Conservation (phyloP, 768 basidiomycete species). For the Termitomyces heimii region DNA sequence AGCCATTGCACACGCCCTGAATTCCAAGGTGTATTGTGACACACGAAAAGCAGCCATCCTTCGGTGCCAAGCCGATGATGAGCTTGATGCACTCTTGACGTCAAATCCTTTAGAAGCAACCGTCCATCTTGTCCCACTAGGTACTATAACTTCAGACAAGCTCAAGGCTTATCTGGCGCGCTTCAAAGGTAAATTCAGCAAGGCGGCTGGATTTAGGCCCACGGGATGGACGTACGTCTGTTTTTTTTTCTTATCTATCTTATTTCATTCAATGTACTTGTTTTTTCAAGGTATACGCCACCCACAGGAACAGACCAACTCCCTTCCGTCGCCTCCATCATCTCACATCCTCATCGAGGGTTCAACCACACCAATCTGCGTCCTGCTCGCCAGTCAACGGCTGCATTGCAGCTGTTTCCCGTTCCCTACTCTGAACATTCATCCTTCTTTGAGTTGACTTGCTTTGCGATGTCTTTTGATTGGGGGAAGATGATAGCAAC, state of each 20-base stretch:
- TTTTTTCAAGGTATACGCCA: slow-evolving; percentile 49
- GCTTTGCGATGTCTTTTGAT: slow-evolving; percentile 85
- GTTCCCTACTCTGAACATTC: slow-evolving; percentile 95
- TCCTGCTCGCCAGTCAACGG: slow-evolving; percentile 65
- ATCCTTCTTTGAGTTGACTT: slow-evolving; percentile 92
- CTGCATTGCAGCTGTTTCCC: slow-evolving; percentile 67
- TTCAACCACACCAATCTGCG: slow-evolving; percentile 70
- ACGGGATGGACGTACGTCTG: slow-evolving; percentile 91
- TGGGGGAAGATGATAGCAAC: slow-evolving; percentile 93
- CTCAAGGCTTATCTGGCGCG: slow-evolving; percentile 72
- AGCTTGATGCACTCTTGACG: slow-evolving; percentile 74
- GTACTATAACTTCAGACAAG: slow-evolving; percentile 67
- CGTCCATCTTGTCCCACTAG: slow-evolving; percentile 84
- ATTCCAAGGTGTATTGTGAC: slow-evolving; percentile 87
- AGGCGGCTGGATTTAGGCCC: slow-evolving; percentile 79
- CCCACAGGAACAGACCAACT: slow-evolving; percentile 56
- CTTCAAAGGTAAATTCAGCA: slow-evolving; percentile 65
- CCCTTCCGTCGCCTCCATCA: slow-evolving; percentile 62
- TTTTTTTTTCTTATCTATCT: neutral
- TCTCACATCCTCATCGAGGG: slow-evolving; percentile 56
- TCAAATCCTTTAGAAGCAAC: slow-evolving; percentile 67
- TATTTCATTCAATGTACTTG: neutral
- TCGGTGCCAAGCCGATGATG: slow-evolving; percentile 78
- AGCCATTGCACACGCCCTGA: slow-evolving; percentile 83
- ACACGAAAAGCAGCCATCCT: slow-evolving; percentile 76